A percentile compares a stretch with the other conserved stretches of the same genome.
phyloP scores from a whole-genome alignment of 2,329 filamentous ascomycete species.

The Neurospora sp. region DNA sequence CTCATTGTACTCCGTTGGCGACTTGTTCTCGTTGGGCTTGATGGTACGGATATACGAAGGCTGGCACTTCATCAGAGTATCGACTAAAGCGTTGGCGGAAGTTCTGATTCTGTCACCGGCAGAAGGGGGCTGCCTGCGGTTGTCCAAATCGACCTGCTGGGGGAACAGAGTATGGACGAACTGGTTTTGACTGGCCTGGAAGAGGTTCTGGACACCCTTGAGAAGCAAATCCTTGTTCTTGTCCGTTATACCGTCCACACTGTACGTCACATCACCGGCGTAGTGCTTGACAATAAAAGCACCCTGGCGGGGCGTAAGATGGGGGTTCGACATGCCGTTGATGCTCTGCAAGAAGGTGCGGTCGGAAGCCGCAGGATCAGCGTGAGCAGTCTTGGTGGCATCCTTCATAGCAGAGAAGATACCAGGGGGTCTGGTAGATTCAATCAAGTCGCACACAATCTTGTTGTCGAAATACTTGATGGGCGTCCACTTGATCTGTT shows the following conservation, averaged over 20 bases:
- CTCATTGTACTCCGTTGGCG: conserved; percentile 81
- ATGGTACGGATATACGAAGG: conserved; percentile 98
- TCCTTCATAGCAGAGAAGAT: conserved; percentile 96
- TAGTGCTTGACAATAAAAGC: conserved; percentile 99
- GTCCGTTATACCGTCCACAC: conserved; percentile 93
- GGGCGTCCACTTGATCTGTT: conserved; percentile 97
- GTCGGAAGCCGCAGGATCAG: conserved; percentile 87
- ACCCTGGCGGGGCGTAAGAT: conserved; percentile 84
- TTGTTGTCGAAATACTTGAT: conserved; percentile 99
- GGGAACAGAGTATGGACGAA: conserved; percentile 90
- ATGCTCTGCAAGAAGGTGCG: conserved; percentile 91
- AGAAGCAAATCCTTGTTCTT: conserved; percentile 98
- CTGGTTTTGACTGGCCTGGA: conserved; percentile 70
- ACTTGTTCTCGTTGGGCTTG: conserved; percentile 99
- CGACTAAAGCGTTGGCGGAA: conserved; percentile 89
- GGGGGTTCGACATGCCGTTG: conserved; percentile 82
- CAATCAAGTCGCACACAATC: conserved; percentile 93
- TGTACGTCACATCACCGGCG: conserved; percentile 91
- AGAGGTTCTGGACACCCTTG: conserved; percentile 84
- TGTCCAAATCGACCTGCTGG: conserved; percentile 87
- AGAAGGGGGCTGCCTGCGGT: conserved; percentile 85
- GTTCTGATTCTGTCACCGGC: conserved; percentile 93
- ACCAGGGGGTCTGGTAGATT: conserved; percentile 80
- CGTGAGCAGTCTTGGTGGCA: conserved; percentile 95
- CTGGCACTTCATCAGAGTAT: conserved; percentile 93